Evolutionary conservation across 2,329 filamentous ascomycete species (phyloP).

Genomic region (Penicillium sp.): DNA sequence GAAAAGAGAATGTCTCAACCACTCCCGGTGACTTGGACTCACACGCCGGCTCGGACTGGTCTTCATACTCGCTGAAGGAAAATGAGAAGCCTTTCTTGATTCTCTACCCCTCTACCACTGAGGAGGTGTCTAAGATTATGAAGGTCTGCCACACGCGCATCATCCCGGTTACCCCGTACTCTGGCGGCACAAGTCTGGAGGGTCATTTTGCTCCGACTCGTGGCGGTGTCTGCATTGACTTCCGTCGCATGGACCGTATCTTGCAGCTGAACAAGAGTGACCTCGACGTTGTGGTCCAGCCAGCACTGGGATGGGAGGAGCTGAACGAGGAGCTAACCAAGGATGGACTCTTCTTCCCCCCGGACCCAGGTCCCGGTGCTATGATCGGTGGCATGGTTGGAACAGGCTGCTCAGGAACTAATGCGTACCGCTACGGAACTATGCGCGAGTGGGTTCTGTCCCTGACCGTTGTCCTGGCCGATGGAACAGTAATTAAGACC

Average conservation of each 20-base stretch:
- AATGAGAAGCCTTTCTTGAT: slow-evolving; percentile 58
- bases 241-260: slow-evolving; percentile 80
- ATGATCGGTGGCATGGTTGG: slow-evolving; percentile 77
- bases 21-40: slow-evolving; percentile 53
- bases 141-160: slow-evolving; percentile 78
- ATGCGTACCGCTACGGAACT: slow-evolving; percentile 88
- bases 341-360: slow-evolving; percentile 84
- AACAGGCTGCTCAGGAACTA: slow-evolving; percentile 67
- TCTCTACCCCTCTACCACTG: slow-evolving; percentile 73
- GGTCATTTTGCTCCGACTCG: slow-evolving; percentile 83
- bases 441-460: slow-evolving; percentile 93
- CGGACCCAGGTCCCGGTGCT: slow-evolving; percentile 85
- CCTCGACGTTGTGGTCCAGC: slow-evolving; percentile 74
- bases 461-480: slow-evolving; percentile 83
- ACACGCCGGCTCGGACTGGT: slow-evolving; percentile 65
- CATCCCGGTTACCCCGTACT: slow-evolving; percentile 85
- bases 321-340: slow-evolving; percentile 75
- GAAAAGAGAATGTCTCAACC: slow-evolving; percentile 64
- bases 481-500: slow-evolving; percentile 88
- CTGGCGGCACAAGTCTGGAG: slow-evolving; percentile 84
- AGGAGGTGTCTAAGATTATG: slow-evolving; percentile 84
- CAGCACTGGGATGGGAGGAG: slow-evolving; percentile 81
- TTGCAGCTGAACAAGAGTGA: slow-evolving; percentile 74
- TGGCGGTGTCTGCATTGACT: slow-evolving; percentile 83
- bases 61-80: slow-evolving; percentile 50